Evolutionary conservation across 371 early-diverging fungal species (phyloP), one percentile per base, ranked within the genome.

Genomic region (Mucor racemosus): DNA sequence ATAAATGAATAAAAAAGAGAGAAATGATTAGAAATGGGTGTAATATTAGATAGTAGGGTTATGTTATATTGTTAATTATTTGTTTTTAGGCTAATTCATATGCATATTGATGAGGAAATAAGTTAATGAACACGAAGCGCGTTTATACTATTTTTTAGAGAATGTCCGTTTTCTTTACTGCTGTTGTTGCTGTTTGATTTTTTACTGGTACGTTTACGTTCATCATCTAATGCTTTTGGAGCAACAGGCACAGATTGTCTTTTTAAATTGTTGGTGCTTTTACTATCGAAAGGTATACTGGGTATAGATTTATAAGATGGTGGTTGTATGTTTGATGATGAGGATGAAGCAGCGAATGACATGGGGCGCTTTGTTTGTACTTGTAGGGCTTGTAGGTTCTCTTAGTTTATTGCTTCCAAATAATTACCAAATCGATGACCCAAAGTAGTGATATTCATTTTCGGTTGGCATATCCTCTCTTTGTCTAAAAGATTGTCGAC

Each of bases 121-220:
- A 42, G 13, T 74, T 63, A 77, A 54, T 77, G 75, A 14, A 77
- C 77, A n/a, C 71, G 72, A 46, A 77, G 70, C 33, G 64, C 65
- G 33, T 77, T 77, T 61, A 71, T 39, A 46, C 68, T 65, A 36
- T 68, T 74, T 38, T 74, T 60, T 15, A 71, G 42, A 14, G 68
- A 35, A 33, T 57, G 67, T 14, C 60, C 61, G 26, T 26, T 67
- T 38, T 36, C 60, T 39, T 63, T 59, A 15, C 41, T 41, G 41
- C 44, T 44, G 44, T 8, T 44, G 7, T 17, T 44, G 44, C n/a
- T 44, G 17, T 44, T 44, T 44, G 44, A 15, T 17, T 44, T 44
- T 44, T 44, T 44, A 17, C 17, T 44, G 5, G 44, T 39, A 15
- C 38, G 39, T 17, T 58, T 58, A 10, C 19, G 46, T 14, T 57